Base-by-base conservation (phyloP, 805 yeast species). In the Candida ulmi region DNA sequence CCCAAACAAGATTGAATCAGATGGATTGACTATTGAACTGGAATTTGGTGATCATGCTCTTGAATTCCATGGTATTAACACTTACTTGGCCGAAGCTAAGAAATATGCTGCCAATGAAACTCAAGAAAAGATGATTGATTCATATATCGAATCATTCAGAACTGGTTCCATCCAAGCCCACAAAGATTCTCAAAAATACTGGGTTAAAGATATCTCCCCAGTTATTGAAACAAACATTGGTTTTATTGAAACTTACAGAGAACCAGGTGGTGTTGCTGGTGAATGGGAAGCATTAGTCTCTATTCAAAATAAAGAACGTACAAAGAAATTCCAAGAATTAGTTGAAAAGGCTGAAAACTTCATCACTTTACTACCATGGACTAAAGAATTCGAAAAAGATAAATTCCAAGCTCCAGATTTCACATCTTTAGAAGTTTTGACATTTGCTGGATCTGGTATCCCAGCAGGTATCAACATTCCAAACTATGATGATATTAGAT, bases 391-490 rank as follows among this genome's bases (percentile, higher is more conserved):
- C 56, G 96, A 88, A 61, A 88, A 88, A 61, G 93, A 85, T 56
- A 71, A 56, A n/a, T 88, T 88, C 61, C 81, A 86, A 36, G 91
- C 96, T 19, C 96, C 96, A 17, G 96, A 88, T 62, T 88, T 88
- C 64, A 86, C 95, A 5, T 85, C 95, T 2, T 70, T 88, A 51
- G 96, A 88, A 62, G 95, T 88, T 3, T 68, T 88, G 54, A 83
- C 95, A 1, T 87, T 88, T 68, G 86, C 95, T 1, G 91, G 95
- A 3, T 78, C 88, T 28, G 95, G 95, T 35, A 78, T 85, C 38
- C 96, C 96, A 13, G 95, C 95, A 0, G 96, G 96, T 39, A 88
- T 88, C 60, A 88, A 88, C 57, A 84, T 88, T 47, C 96, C 96
- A 44, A 88, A 88, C 63, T 88, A 88, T 61, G 95, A 88, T 60